Base-by-base conservation (phyloP, 768 basidiomycete species). In the Kwoniella mangroviensis region DNA sequence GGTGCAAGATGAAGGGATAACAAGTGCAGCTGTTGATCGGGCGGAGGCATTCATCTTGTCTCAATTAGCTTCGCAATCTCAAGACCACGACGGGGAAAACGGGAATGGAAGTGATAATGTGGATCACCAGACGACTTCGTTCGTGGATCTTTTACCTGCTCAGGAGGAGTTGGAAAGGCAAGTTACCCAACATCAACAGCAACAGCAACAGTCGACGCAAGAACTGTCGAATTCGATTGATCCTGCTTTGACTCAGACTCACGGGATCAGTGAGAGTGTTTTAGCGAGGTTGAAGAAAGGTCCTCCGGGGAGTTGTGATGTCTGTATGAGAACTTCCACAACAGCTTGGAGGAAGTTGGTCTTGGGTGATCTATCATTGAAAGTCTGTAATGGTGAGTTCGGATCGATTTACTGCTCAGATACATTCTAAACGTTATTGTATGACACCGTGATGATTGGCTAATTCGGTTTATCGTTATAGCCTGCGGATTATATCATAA, bases 381-480 rank as follows among this genome's bases (percentile, higher is more conserved):
- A 74, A 34, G 79, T 81, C 3, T 81, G 79, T 57, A 81, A 81
- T 67, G 67, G 79, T 81, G 66, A 68, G 77, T 76, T 17, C 17
- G 0, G 11, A 13, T n/a, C n/a, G n/a, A n/a, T n/a, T n/a, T n/a
- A n/a, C n/a, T n/a, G n/a, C n/a, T n/a, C n/a, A n/a, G n/a, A n/a
- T n/a, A n/a, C n/a, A n/a, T n/a, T n/a, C n/a, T n/a, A n/a, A n/a
- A n/a, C n/a, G n/a, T n/a, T n/a, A n/a, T n/a, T n/a, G n/a, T n/a
- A n/a, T n/a, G n/a, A n/a, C n/a, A n/a, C n/a, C n/a, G n/a, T n/a
- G n/a, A n/a, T n/a, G n/a, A n/a, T n/a, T n/a, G n/a, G n/a, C n/a
- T n/a, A n/a, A n/a, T n/a, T n/a, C n/a, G n/a, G n/a, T n/a, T n/a
- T n/a, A n/a, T n/a, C n/a, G n/a, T n/a, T n/a, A 19, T 55, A 74